Evolutionary conservation across 1,284 basidiomycete species (phyloP).

Genomic region (Cystobasidium pallidum): DNA sequence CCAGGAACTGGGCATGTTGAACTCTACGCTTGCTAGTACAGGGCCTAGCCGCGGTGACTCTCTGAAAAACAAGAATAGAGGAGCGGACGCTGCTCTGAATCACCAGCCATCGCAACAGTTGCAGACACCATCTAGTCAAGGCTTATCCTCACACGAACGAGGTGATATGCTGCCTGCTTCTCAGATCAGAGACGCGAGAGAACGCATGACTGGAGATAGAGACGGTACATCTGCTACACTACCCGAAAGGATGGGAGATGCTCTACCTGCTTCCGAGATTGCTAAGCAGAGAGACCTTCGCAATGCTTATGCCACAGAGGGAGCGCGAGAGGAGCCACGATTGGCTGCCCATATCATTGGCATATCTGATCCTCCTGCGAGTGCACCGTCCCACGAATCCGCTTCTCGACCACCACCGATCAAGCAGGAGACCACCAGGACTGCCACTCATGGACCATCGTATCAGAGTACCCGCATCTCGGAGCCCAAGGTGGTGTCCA

Average conservation of each 20-base stretch:
- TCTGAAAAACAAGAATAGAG: constrained; percentile 6
- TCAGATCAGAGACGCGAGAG: constrained; percentile 2
- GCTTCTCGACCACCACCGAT: background rate
- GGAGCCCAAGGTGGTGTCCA: constrained; percentile 13
- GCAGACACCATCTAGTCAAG: background rate
- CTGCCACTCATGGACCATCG: constrained; percentile 22
- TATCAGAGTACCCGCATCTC: constrained; percentile 8
- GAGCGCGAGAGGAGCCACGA: constrained; percentile 7
- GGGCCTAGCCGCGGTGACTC: constrained; percentile 15
- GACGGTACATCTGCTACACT: background rate
- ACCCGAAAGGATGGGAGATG: constrained; percentile 30
- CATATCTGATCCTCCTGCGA: constrained; percentile 3
- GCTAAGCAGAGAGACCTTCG: constrained; percentile 29
- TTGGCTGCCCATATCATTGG: background rate
- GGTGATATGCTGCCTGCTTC: constrained; percentile 7
- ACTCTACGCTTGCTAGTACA: constrained; percentile 6
- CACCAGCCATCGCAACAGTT: background rate
- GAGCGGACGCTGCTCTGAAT: constrained; percentile 1
- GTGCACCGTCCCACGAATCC: background rate
- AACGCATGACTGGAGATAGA: constrained; percentile 5
- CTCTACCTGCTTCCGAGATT: constrained; percentile 33
- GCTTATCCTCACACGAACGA: constrained; percentile 2
- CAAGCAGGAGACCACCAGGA: background rate
- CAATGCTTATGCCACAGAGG: background rate
- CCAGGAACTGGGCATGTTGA: background rate